Evolutionary conservation across 2,329 filamentous ascomycete species (phyloP).

Genomic region (Teratosphaeria epicoccoides): DNA sequence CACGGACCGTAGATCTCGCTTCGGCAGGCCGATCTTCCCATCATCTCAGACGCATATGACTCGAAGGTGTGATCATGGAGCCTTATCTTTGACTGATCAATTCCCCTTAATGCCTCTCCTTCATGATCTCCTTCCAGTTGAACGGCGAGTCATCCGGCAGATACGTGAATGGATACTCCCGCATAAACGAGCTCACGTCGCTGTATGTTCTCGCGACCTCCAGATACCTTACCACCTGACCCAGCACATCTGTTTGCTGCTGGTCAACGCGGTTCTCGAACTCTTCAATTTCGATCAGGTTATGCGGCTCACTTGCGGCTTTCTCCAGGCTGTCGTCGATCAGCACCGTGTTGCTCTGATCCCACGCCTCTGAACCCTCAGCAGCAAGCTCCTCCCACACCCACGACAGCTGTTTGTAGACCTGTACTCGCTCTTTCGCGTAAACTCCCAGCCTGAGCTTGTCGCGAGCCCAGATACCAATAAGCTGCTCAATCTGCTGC

Average conservation of each 20-base stretch:
- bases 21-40: too few species aligned
- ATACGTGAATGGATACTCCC: conserved; percentile 5
- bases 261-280: conserved; percentile 46
- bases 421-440: conserved; percentile 63
- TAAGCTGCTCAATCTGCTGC: conserved; percentile 44
- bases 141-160: not conserved
- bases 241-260: conserved; percentile 35
- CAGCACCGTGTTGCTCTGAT: conserved; percentile 77
- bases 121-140: not conserved
- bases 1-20: too few species aligned
- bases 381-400: conserved; percentile 55
- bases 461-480: conserved; percentile 70
- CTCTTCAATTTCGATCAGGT: conserved; percentile 70
- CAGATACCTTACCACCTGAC: conserved; percentile 43
- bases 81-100: too few species aligned
- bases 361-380: conserved; percentile 46
- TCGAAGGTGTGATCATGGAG: not conserved
- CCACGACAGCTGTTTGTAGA: conserved; percentile 72
- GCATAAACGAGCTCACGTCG: conserved; percentile 40
- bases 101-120: not conserved
- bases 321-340: conserved; percentile 80
- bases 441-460: conserved; percentile 59
- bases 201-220: conserved; percentile 40
- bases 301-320: conserved; percentile 70
- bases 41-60: not conserved